phyloP scores from a whole-genome alignment of 2,329 filamentous ascomycete species.

The Verticillium nubilum region DNA sequence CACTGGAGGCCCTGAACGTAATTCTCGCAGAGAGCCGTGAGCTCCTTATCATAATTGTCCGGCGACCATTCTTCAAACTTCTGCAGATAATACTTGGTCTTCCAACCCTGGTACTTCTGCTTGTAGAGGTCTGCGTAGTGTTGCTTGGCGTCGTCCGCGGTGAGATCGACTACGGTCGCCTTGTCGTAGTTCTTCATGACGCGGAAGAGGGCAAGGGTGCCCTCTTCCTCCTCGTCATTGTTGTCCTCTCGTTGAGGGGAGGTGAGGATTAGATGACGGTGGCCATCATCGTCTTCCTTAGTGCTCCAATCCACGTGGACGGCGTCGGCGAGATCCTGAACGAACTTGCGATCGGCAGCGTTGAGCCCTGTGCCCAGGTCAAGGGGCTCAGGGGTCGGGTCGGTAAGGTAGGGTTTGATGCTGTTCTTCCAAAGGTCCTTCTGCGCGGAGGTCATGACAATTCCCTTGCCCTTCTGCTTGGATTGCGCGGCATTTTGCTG shows the following conservation, averaged over 20 bases:
- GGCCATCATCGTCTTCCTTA: slow-evolving; percentile 49
- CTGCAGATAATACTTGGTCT: slow-evolving; percentile 83
- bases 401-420: slow-evolving; percentile 77
- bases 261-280: slow-evolving; percentile 45
- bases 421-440: slow-evolving; percentile 74
- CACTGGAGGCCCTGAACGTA: slow-evolving; percentile 97
- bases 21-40: slow-evolving; percentile 82
- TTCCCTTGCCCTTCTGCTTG: slow-evolving; percentile 44
- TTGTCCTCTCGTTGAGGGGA: slow-evolving; percentile 54
- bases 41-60: slow-evolving; percentile 68
- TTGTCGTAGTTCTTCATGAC: slow-evolving; percentile 89
- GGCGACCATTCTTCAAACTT: slow-evolving; percentile 86
- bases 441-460: slow-evolving; percentile 74
- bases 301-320: slow-evolving; percentile 54
- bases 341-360: slow-evolving; percentile 86
- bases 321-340: slow-evolving; percentile 73
- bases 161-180: slow-evolving; percentile 76
- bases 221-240: slow-evolving; percentile 73
- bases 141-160: slow-evolving; percentile 70
- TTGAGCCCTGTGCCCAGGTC: slow-evolving; percentile 70
- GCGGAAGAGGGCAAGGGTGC: slow-evolving; percentile 76
- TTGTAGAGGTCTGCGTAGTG: slow-evolving; percentile 83
- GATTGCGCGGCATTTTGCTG: slow-evolving; percentile 51
- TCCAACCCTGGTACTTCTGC: slow-evolving; percentile 86
- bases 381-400: slow-evolving; percentile 57